Base-by-base conservation (phyloP, 768 basidiomycete species). In the Termitomyces sp. region DNA sequence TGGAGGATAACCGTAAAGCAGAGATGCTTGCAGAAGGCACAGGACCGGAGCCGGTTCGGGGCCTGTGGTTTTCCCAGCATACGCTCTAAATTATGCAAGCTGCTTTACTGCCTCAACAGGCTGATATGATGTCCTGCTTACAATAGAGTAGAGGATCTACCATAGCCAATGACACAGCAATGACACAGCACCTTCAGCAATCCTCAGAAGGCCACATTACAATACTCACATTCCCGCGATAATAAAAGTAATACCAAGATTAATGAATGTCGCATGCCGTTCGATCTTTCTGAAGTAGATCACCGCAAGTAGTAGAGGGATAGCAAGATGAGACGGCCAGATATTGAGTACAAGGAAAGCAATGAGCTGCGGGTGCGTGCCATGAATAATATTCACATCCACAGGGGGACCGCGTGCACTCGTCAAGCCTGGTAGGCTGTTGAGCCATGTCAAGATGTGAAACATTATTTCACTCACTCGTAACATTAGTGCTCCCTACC, bases 291-390 rank as follows among this genome's bases (percentile, higher is more conserved):
- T 78, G 39, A 76, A 77, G 56, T 74, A 69, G 6, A 78, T 75
- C 36, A 76, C 67, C 5, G 68, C 68, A 7, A 82, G 65, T 7
- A 82, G 66, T 20, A 81, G 22, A 20, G 79, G 80, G 24, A 83
- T 74, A 6, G 78, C 79, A 55, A 81, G 67, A 62, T 81, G 79
- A 13, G 80, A 78, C 2, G 81, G 74, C 77, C 77, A 81, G 63
- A 78, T 73, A 59, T 81, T 80, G 58, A 83, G 65, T 22, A 79
- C 69, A 62, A 81, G 69, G 60, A 76, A 81, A 13, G 67, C 67
- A 5, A 78, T 61, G 22, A 81, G 68, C 57, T 79, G 70, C 24
- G 66, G 60, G 62, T 76, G 72, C 5, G 74, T 78, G 31, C 75
- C 79, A 53, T 72, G 72, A 47, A 81, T 70, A 52, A 78, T 76